Evolutionary conservation across 768 basidiomycete genomes (phyloP), one percentile per base, ranked within the genome.

Genomic region (Amanita molliuscula): DNA sequence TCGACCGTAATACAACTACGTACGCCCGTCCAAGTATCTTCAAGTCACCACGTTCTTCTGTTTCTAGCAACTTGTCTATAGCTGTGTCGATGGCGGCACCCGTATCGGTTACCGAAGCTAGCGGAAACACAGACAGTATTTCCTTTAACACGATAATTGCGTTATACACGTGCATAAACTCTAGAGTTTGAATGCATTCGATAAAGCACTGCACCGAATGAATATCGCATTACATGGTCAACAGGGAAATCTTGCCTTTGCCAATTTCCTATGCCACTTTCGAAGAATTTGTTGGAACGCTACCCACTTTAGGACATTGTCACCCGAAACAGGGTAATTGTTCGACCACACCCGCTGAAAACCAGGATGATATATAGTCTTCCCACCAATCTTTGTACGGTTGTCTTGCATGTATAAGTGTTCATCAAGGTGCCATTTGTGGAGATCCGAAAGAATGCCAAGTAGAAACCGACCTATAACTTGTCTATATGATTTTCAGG

Each of bases 131-230:
- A 1, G 88, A 84, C 26, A 93, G 74, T 18, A 97, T 79, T 63
- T 96, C 90, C 60, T 93, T 90, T 55, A 96, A 73, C 25, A 99
- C 83, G 34, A 94, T 79, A 65, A 98, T 88, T n/a, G 90, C 78
- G 61, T 99, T 99, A 65, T 95, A 94, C 48, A 97, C 88, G 58
- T 92, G 92, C 88, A 97, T 95, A 63, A 94, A 98, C 59, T 94
- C 94, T 44, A 78, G 79, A 2, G 92, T 85, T 58, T 83, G 77
- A 53, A 97, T 84, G 61, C 87, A 92, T 28, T 81, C 84, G 16
- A 75, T 70, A 56, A 97, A 80, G 50, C 79, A 81, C 93, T 93
- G 59, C 52, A 34, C 35, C 31, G 26, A 21, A 21, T 25, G 8
- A 51, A 20, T 23, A 48, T 28, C 28, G 16, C 46, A 48, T 11